Conservation (phyloP, 805 yeast genomes). For the Cyberlindnera xishuangbannaensis region DNA sequence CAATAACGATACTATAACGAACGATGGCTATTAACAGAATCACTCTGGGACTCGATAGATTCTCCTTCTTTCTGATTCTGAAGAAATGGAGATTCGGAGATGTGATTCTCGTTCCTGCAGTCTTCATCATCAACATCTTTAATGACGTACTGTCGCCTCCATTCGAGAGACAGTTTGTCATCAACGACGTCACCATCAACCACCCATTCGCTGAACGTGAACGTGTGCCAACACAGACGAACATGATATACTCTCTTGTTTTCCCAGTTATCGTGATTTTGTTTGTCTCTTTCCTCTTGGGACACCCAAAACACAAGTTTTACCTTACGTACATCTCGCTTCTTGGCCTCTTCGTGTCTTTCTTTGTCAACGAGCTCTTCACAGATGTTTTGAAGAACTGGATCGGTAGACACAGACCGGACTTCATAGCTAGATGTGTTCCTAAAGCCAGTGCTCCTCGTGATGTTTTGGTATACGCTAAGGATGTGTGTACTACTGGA, state of each 20-base stretch:
- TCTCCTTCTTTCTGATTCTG: constrained; percentile 17
- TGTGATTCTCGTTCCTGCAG: constrained; percentile 26
- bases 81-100: constrained; percentile 37
- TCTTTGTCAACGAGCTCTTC: constrained; percentile 52
- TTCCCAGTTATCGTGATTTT: constrained; percentile 43
- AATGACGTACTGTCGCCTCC: constrained; percentile 41
- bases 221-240: constrained; percentile 52
- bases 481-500: constrained; percentile 58
- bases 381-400: constrained; percentile 76
- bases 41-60: constrained; percentile 21
- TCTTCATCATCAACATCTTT: constrained; percentile 28
- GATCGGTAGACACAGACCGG: constrained; percentile 91
- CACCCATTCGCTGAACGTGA: constrained; percentile 79
- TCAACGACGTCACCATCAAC: constrained; percentile 70
- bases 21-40: constrained; percentile 25
- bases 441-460: constrained; percentile 58
- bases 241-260: constrained; percentile 48
- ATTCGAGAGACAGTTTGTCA: constrained; percentile 69
- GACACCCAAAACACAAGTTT: constrained; percentile 44
- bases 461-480: constrained; percentile 49
- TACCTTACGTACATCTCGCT: constrained; percentile 60
- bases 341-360: constrained; percentile 58
- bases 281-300: constrained; percentile 26
- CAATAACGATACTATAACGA: no score
- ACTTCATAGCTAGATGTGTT: constrained; percentile 77